Evolutionary conservation across 352 stramenopile genomes (phyloP).

Genomic region (Phytophthora crassamura): DNA sequence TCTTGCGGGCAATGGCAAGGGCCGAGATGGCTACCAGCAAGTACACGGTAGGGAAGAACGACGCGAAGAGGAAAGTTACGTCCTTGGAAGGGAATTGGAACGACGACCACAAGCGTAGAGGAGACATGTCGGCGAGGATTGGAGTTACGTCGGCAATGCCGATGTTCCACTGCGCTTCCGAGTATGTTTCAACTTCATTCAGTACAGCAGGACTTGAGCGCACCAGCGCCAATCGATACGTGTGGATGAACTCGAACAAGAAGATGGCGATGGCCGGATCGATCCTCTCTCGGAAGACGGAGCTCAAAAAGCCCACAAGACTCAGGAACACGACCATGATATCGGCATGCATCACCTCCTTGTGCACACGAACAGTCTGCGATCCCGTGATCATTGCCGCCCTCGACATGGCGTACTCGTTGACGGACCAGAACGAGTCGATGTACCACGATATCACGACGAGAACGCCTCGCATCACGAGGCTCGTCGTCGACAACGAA

Average conservation of each 20-base stretch:
- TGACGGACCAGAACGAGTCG: constrained; percentile 38
- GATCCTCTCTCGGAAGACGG: constrained; percentile 23
- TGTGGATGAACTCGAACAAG: constrained; percentile 24
- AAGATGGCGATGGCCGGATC: constrained; percentile 24
- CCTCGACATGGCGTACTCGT: constrained; percentile 30
- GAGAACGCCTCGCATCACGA: constrained; percentile 21
- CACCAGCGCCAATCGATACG: constrained; percentile 5
- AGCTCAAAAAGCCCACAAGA: constrained; percentile 16
- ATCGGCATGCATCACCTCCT: constrained; percentile 36
- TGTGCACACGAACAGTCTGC: constrained; percentile 19
- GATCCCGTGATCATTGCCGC: constrained; percentile 9
- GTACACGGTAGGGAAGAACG: constrained; percentile 18
- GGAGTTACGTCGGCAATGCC: constrained; percentile 14
- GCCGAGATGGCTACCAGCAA: constrained; percentile 4
- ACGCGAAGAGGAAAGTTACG: constrained; percentile 11
- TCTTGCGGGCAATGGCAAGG: constrained; percentile 14
- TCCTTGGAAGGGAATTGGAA: constrained; percentile 17
- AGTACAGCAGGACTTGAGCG: constrained; percentile 2
- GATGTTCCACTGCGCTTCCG: background rate
- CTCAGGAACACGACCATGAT: constrained; percentile 25
- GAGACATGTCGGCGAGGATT: constrained; percentile 10
- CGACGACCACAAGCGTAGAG: constrained; percentile 17
- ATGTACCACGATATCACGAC: constrained; percentile 33
- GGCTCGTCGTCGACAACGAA: constrained; percentile 26
- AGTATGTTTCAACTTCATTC: constrained; percentile 17